These are phyloP conservation scores for Elasticomyces elasticus DNA, from an alignment of 495 filamentous ascomycete genomes.

Conservation along the genomic window DNA sequence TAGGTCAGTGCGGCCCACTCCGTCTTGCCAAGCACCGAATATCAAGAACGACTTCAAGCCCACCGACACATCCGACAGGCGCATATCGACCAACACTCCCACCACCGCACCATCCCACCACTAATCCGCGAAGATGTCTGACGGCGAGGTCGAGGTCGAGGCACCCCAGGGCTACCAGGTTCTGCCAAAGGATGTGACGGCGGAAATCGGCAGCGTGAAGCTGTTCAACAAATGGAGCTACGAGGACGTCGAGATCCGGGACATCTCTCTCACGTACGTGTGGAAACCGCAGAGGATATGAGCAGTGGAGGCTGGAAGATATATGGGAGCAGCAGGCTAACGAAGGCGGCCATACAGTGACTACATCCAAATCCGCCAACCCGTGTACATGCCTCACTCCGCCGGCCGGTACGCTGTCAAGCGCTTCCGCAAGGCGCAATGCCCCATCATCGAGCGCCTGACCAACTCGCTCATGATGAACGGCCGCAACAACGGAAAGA, in stretches of 20 bases:
- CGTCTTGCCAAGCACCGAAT: background rate
- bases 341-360: constrained; percentile 53
- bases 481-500: constrained; percentile 99
- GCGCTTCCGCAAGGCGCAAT: constrained; percentile 99
- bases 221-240: constrained; percentile 97
- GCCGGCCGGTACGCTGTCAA: constrained; percentile 98
- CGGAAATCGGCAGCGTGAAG: constrained; percentile 88
- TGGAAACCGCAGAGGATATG: background rate
- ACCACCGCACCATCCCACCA: background rate
- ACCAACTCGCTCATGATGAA: constrained; percentile 99
- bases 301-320: background rate
- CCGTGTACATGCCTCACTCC: constrained; percentile 97
- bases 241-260: constrained; percentile 98
- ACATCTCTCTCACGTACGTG: constrained; percentile 98
- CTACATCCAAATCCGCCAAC: constrained; percentile 98
- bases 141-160: constrained; percentile 25
- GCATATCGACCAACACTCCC: background rate
- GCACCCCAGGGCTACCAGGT: constrained; percentile 38
- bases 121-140: constrained; percentile 20
- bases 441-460: constrained; percentile 99
- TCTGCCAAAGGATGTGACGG: constrained; percentile 88
- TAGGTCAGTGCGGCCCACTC: no score
- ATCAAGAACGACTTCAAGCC: background rate
- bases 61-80: background rate
- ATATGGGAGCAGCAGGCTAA: constrained; percentile 14